Base-by-base conservation (phyloP, 306 rosid genomes). In the Fragaria nilgerrensis region DNA sequence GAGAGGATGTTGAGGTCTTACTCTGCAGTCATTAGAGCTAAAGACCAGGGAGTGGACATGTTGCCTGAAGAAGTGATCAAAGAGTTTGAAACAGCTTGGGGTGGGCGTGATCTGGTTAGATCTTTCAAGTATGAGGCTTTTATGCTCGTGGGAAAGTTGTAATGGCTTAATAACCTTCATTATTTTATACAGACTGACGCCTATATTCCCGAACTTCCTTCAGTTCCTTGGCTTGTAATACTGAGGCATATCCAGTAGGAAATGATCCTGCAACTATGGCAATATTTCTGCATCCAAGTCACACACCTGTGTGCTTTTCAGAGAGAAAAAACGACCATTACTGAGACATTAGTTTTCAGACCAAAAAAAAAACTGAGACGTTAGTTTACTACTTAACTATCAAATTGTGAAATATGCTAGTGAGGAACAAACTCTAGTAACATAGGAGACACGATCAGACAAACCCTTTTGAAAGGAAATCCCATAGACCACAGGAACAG, bases 11-110 rank as follows among this genome's bases (percentile, higher is more conserved):
- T 10, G 22, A 70, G 77, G 50, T 83, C 86, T 1, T 78, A 22
- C 48, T 83, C 75, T 1, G 59, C 83, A 27, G 74, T 83, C 59
- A 63, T 37, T 53, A 10, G 63, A 22, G 83, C 86, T 19, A 83
- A 63, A 36, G 43, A 37, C n/a, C 86, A 63, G 66, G 86, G 83
- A 47, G 80, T 78, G 71, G 80, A 83, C 48, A 70, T 83, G 77
- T 50, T 82, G 32, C 16, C 80, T 3, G 70, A 70, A 16, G 44
- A 69, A 11, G 77, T 67, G 29, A 61, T 75, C 6, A 34, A 75
- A 61, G 77, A 64, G 77, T n/a, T 78, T 62, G 69, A 78, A 63
- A 36, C 13, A 69, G 83, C 70, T 41, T 78, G 86, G 86, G 86
- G 82, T 52, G 71, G 77, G 5, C 32, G 53, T 44, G 39, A 75